Base-by-base conservation (phyloP, 768 basidiomycete species). In the Lactifluus subvellereus region DNA sequence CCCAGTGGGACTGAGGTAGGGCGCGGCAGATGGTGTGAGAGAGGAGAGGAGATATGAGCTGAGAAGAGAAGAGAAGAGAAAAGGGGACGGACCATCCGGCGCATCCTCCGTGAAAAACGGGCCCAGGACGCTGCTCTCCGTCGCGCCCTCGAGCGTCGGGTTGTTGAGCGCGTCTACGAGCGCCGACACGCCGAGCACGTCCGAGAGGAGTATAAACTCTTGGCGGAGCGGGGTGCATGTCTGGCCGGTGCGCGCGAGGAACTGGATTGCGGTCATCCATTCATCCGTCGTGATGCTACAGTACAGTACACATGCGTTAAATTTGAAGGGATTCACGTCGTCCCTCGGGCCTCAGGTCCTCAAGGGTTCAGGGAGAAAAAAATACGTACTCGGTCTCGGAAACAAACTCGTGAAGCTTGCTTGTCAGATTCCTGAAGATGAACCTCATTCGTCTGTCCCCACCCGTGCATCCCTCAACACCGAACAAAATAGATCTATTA, bases 161-260 rank as follows among this genome's bases (percentile, higher is more conserved):
- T 89, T 86, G 74, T 91, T 91, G 56, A 90, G 72, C 30, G 81
- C 73, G 66, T 93, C 89, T 10, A 94, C 86, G 57, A 94, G 79
- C 0, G 87, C 78, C 0, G 90, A 92, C 3, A 89, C 82, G 6
- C 93, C 92, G 0, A 94, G 76, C 0, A 82, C 79, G 69, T 94
- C 92, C 1, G 89, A 91, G n/a, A 94, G 79, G 7, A 94, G 82
- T 68, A 94, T 91, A 72, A 89, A 89, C 71, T 94, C 91, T 78
- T 75, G 75, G 18, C 70, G 72, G 56, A 89, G 72, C 38, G 84
- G 80, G 0, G 86, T 84, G 72, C 85, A 91, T 63, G 74, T 89
- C 73, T 94, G 78, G 7, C 92, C 92, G 0, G 80, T 82, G 8
- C 78, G 76, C 0, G 91, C 94, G 62, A 94, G 75, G 74, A 94